Conservation (phyloP, 495 filamentous ascomycete genomes). For the Xylaria curta region DNA sequence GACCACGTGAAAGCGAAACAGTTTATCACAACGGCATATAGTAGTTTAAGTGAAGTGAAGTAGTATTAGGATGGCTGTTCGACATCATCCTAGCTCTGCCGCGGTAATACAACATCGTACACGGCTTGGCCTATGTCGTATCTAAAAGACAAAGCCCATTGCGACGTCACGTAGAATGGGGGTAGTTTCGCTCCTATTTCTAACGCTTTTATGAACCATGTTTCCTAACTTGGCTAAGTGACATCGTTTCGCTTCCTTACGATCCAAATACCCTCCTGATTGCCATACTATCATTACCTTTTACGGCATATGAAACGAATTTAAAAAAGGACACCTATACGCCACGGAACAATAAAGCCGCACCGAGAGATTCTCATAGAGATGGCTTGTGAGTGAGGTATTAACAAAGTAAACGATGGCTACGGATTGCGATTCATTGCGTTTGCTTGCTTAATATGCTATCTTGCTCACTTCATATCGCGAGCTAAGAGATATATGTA, state of each 20-base stretch:
- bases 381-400: background rate
- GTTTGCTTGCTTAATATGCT: background rate
- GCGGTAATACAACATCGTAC: conserved; percentile 19
- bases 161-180: background rate
- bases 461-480: background rate
- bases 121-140: conserved; percentile 15
- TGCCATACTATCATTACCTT: background rate
- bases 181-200: background rate
- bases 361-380: background rate
- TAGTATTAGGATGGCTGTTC: background rate
- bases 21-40: background rate
- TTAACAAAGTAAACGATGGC: background rate
- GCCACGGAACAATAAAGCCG: background rate
- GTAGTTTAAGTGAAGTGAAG: background rate
- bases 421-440: background rate
- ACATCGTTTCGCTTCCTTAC: background rate
- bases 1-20: conserved; percentile 5
- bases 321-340: background rate
- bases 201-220: background rate
- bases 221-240: background rate
- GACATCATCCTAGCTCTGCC: background rate
- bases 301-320: background rate
- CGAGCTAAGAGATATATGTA: background rate
- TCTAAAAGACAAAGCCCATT: background rate
- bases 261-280: background rate